Percentiles rank a stretch among this genome's conserved stretches.
These are phyloP conservation scores for Apiotrichum sp. DNA, from an alignment of 1,284 basidiomycete genomes.

Conservation along the genomic window DNA sequence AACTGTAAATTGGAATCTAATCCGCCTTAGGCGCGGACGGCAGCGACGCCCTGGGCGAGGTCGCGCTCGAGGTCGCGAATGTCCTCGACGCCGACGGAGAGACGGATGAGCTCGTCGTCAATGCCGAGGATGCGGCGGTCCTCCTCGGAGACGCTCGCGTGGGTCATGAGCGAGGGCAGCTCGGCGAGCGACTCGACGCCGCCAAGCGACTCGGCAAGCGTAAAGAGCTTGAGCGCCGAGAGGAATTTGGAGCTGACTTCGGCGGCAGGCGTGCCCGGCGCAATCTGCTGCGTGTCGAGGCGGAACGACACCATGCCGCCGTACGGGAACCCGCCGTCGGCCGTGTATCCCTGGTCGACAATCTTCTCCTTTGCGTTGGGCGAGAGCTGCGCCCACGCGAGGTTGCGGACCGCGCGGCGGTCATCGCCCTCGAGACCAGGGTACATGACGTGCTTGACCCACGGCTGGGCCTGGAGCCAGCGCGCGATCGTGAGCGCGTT, in stretches of 20 bases:
- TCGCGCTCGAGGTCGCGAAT: slow-evolving; percentile 71
- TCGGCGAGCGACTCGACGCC: slow-evolving; percentile 88
- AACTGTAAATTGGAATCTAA: background rate
- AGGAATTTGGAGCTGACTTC: slow-evolving; percentile 55
- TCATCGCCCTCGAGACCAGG: slow-evolving; percentile 59
- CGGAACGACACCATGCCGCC: slow-evolving; percentile 56
- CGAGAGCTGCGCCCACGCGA: slow-evolving; percentile 12
- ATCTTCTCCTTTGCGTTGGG: slow-evolving; percentile 13
- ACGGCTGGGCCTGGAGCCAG: slow-evolving; percentile 55
- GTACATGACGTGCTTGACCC: slow-evolving; percentile 74
- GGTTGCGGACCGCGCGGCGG: slow-evolving; percentile 13
- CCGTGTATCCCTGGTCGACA: slow-evolving; percentile 34
- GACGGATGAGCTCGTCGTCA: slow-evolving; percentile 67
- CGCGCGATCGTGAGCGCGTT: slow-evolving; percentile 74
- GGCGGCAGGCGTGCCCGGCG: slow-evolving; percentile 1
- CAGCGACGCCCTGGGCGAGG: slow-evolving; percentile 62
- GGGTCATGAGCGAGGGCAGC: slow-evolving; percentile 74
- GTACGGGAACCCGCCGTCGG: slow-evolving; percentile 59
- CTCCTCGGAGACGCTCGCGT: slow-evolving; percentile 21
- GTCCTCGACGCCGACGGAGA: slow-evolving; percentile 88
- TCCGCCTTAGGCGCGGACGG: slow-evolving; percentile 6
- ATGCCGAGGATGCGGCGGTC: slow-evolving; percentile 65
- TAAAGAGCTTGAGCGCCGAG: slow-evolving; percentile 63
- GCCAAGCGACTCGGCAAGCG: slow-evolving; percentile 82
- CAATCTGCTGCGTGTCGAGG: slow-evolving; percentile 46